Evolutionary conservation across 495 filamentous ascomycete species (phyloP), one percentile per base, ranked within the genome.

Genomic region (Haplographium delicatum): DNA sequence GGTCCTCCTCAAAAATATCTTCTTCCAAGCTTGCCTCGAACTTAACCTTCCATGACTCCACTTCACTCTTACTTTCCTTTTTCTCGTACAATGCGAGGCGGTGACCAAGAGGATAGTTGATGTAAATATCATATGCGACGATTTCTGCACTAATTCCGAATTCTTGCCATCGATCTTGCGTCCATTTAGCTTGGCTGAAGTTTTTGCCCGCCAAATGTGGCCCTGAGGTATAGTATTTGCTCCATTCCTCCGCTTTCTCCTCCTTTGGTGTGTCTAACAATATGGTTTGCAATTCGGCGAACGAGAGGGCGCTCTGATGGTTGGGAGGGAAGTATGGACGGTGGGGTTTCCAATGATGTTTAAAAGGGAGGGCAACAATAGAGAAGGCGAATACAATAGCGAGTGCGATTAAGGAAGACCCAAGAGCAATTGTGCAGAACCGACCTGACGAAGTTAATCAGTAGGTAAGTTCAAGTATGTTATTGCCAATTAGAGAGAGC

Each of bases 141-240:
- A 98, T 83, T 4, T 54, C 52, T 43, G 85, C 73, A 53, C 79
- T 67, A 46, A 98, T 70, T 3, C 93, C 94, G 62, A 86, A 93
- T 54, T 89, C 82, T 56, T 83, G 69, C 89, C 89, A 97, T 56
- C 73, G 83, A 20, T 94, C 81, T 56, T 80, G 75, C 0, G 93
- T 98, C 89, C 89, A 98, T 40, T 84, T 65, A 4, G 87, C 93
- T 69, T 95, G 82, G 5, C 45, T 39, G 18, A 46, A 74, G 59
- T 97, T 97, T 73, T 88, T 86, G 10, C 93, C 93, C 0, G 84
- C 88, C 25, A 98, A 71, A 72, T 98, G 93, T 1, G 87, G 78
- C 0, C 93, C 93, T 1, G 83, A 68, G 0, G 93, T 95, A 58
- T 97, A 97, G 67, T 96, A 97, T 53, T 77, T 68, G 62, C 85